Evolutionary conservation across 331 rosid genomes (phyloP), one percentile per base, ranked within the genome.

Genomic region (Quercus phellos): DNA sequence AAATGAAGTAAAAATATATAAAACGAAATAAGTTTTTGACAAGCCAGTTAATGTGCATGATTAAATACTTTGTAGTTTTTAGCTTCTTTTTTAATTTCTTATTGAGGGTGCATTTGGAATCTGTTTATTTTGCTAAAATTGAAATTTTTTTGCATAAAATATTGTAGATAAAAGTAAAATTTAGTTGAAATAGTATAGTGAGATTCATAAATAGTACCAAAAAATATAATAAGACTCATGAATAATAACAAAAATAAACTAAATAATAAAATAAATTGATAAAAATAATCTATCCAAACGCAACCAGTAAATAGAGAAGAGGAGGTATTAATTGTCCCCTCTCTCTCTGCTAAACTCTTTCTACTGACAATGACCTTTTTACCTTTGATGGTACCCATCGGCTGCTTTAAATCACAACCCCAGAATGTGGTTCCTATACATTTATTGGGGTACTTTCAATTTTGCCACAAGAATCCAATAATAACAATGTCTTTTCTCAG

Each of bases 161-260:
- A 6, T 6, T 35, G 2, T 6, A 35, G 0, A 35, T 6, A 35
- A 35, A 6, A 1, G 0, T 35, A 35, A 6, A 35, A 35, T 0
- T 35, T 6, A 6, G 2, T 0, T 35, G 0, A 35, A 35, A 35
- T 35, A 34, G 0, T 34, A 6, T 6, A 34, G 0, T 34, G 42
- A 1, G 2, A 34, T 2, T 0, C 0, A 34, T 34, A 2, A 34
- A 34, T 34, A 5, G 0, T 34, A 34, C 8, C 0, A 34, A 34
- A 34, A 34, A 34, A 0, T 34, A 0, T 0, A 34, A 0, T 34
- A 0, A 34, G 0, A 1, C 2, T 0, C 0, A 6, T 34, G 0
- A 34, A 5, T 35, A 6, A 0, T 35, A 35, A 35, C 0, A 34
- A 34, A 34, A 34, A 34, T 34, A 34, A 5, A 34, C 0, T 34